Conservation (phyloP, 106 monocot genomes). For the Xerophyta viscosa region DNA sequence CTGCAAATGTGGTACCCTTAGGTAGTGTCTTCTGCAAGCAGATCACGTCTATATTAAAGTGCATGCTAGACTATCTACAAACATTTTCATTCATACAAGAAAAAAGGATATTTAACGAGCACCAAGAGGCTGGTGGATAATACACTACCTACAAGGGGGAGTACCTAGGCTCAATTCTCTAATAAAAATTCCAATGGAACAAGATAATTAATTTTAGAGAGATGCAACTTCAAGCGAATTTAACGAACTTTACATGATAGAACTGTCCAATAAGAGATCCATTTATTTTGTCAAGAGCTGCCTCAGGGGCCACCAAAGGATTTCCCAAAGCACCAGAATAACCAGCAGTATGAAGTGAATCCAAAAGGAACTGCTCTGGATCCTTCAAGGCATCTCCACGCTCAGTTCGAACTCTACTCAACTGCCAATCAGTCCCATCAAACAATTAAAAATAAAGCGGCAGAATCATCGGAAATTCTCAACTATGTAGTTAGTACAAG, state of each 20-base stretch:
- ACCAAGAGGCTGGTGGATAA: too few relatives aligned
- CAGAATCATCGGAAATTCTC: too few relatives aligned
- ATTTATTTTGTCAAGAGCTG: slow-evolving; percentile 40
- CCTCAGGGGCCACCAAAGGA: slow-evolving; percentile 47
- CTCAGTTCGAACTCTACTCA: slow-evolving; percentile 42
- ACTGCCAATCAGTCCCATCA: slow-evolving; percentile 27
- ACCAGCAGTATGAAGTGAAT: slow-evolving; percentile 51
- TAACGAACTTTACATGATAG: slow-evolving; percentile 43
- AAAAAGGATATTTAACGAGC: too few relatives aligned
- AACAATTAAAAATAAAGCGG: background rate
- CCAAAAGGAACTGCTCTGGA: slow-evolving; percentile 59
- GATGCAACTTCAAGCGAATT: background rate
- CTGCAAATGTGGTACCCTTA: slow-evolving; percentile 23
- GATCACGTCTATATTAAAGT: too few relatives aligned
- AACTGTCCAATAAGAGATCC: slow-evolving; percentile 50
- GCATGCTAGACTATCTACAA: too few relatives aligned
- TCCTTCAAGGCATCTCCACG: slow-evolving; percentile 38
- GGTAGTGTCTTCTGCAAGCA: too few relatives aligned
- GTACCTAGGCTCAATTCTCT: too few relatives aligned
- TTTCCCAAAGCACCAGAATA: slow-evolving; percentile 67
- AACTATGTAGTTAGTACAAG: too few relatives aligned
- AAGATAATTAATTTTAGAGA: too few relatives aligned
- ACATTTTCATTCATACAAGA: too few relatives aligned
- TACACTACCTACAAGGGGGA: too few relatives aligned
- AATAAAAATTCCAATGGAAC: too few relatives aligned